phyloP scores from a whole-genome alignment of 2,329 filamentous ascomycete genomes.

The Aspergillus oerlinghausenensis region DNA sequence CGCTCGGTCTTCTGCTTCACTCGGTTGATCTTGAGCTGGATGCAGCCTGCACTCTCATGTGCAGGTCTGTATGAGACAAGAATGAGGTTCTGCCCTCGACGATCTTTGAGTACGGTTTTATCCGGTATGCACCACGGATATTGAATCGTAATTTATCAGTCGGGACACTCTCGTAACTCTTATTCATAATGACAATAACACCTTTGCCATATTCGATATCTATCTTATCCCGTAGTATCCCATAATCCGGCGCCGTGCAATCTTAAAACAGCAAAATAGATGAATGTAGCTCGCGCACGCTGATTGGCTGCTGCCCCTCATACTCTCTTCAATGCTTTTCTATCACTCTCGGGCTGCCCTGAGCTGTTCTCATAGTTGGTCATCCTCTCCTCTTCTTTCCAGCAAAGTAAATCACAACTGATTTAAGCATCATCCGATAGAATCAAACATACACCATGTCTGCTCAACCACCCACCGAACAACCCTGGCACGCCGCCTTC shows the following conservation, averaged over 20 bases:
- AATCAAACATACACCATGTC: neutral
- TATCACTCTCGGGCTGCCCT: neutral
- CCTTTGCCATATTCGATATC: no score
- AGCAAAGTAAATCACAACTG: neutral
- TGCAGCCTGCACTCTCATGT: slow-evolving; percentile 23
- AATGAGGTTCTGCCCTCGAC: slow-evolving; percentile 35
- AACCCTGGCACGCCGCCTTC: slow-evolving; percentile 40
- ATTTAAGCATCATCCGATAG: neutral
- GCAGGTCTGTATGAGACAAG: slow-evolving; percentile 43
- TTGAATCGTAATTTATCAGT: slow-evolving; percentile 44
- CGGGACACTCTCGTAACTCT: slow-evolving; percentile 27
- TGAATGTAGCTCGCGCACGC: neutral
- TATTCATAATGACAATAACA: neutral
- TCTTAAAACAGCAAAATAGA: neutral
- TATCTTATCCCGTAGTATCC: neutral
- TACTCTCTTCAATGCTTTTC: neutral
- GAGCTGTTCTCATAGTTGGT: neutral
- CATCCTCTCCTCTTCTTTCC: no score
- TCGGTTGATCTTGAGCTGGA: slow-evolving; percentile 41
- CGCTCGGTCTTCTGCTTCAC: slow-evolving; percentile 42
- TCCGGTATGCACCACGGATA: slow-evolving; percentile 31
- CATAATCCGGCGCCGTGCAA: neutral
- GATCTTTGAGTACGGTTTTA: slow-evolving; percentile 50
- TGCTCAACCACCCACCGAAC: neutral
- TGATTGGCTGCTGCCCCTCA: neutral